Evolutionary conservation across 164 flowering plant species (phyloP).

Genomic region (Vitis riparia): DNA sequence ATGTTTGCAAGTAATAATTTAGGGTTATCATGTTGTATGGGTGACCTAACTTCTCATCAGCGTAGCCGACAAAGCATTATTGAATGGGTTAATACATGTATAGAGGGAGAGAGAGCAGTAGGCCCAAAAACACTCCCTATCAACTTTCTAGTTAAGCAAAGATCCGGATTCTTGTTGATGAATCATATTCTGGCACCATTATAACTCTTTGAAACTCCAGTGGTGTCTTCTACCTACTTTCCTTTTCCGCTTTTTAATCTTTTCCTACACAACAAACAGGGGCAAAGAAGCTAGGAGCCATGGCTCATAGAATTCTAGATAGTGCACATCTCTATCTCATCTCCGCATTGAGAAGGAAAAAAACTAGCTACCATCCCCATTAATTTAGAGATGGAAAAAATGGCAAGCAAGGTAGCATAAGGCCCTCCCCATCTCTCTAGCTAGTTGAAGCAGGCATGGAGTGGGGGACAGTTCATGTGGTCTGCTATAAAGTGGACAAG

Average conservation of each 20-base stretch:
- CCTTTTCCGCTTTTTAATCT: conserved; percentile 9
- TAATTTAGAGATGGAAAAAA: conserved; percentile 3
- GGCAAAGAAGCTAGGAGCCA: neutral
- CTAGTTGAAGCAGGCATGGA: conserved; percentile 22
- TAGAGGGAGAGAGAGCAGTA: conserved; percentile 11
- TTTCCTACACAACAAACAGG: conserved; percentile 10
- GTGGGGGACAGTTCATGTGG: conserved; percentile 51
- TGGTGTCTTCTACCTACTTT: conserved; percentile 38
- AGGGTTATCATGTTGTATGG: conserved; percentile 26
- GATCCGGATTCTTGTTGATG: conserved; percentile 49
- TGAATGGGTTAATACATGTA: conserved; percentile 18
- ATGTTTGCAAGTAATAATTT: neutral
- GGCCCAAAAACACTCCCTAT: conserved; percentile 33
- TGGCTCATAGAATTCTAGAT: conserved; percentile 2
- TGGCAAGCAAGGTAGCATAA: conserved; percentile 26
- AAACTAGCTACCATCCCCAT: conserved; percentile 4
- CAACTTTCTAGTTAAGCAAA: conserved; percentile 59
- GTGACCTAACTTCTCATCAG: conserved; percentile 33
- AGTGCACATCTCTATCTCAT: conserved; percentile 31
- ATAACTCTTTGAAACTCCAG: conserved; percentile 28
- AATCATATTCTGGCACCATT: conserved; percentile 50
- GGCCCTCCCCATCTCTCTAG: conserved; percentile 12
- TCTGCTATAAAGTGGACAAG: conserved; percentile 23
- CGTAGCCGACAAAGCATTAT: conserved; percentile 46
- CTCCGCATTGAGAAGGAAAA: conserved; percentile 17